Percentiles rank a stretch among this genome's conserved stretches.
Conservation (phyloP, 2,329 filamentous ascomycete species). For the Monilinia aucupariae region DNA sequence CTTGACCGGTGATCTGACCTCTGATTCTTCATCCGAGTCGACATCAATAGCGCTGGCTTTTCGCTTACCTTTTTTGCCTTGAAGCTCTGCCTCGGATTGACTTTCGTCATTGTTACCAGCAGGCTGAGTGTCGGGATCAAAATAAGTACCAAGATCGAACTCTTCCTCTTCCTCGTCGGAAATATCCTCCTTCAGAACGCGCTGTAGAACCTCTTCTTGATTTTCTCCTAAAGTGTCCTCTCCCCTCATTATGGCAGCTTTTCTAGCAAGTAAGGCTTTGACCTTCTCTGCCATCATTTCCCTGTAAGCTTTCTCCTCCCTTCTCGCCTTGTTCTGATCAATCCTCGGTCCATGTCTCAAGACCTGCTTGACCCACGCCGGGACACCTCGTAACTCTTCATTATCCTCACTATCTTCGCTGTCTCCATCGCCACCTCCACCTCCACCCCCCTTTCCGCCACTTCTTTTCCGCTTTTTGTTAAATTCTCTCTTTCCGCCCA, state of each 20-base stretch:
- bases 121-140: too few species aligned
- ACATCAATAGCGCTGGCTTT: neutral
- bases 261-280: neutral
- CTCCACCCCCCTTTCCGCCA: neutral
- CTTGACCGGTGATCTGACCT: neutral
- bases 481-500: neutral
- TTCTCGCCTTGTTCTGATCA: neutral
- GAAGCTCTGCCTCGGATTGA: neutral
- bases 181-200: too few species aligned
- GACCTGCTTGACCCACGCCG: constrained; percentile 6
- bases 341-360: constrained; percentile 1
- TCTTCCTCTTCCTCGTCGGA: too few species aligned
- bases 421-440: neutral
- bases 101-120: too few species aligned
- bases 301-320: neutral
- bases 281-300: neutral
- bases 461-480: too few species aligned
- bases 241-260: neutral
- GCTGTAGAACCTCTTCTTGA: neutral
- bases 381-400: neutral
- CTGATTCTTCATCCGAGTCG: neutral
- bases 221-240: neutral
- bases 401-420: neutral
- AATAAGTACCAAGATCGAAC: neutral
- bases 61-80: neutral